A percentile compares a stretch with the other conserved stretches of the same genome.
phyloP scores from a whole-genome alignment of 2,329 filamentous ascomycete species.

The Lasiodiplodia hormozganensis region DNA sequence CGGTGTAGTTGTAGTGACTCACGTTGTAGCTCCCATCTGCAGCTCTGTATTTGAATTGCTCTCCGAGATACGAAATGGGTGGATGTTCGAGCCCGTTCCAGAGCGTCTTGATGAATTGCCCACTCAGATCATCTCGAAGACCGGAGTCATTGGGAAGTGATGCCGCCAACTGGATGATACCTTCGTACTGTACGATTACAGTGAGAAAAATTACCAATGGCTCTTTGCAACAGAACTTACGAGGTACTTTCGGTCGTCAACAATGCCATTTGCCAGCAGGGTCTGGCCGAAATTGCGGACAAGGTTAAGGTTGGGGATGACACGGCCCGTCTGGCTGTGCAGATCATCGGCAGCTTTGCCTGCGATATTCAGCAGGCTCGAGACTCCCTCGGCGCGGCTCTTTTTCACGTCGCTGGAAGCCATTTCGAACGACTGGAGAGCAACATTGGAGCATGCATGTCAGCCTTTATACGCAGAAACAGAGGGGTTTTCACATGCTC shows the following conservation, averaged over 20 bases:
- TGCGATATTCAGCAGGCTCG: conserved; percentile 8
- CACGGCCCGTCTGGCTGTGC: conserved; percentile 6
- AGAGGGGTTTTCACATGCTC: neutral
- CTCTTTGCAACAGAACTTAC: neutral
- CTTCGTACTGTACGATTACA: neutral
- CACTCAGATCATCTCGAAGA: conserved; percentile 13
- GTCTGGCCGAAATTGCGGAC: neutral
- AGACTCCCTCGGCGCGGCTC: neutral
- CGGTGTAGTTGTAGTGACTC: neutral
- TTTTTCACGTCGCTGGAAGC: neutral
- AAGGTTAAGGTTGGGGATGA: neutral
- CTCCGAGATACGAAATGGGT: conserved; percentile 42
- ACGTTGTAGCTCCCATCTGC: conserved; percentile 50
- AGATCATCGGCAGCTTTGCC: conserved; percentile 1
- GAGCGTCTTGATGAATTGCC: conserved; percentile 39
- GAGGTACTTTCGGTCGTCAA: conserved; percentile 10
- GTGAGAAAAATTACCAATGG: too few species aligned
- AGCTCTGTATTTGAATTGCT: conserved; percentile 48
- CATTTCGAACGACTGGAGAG: neutral
- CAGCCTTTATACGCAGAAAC: neutral
- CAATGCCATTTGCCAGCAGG: neutral
- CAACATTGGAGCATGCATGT: neutral
- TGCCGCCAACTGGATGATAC: conserved; percentile 9
- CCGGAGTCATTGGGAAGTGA: conserved; percentile 16
- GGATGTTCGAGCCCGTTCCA: conserved; percentile 52